These are phyloP conservation scores for Lipomyces lipofer DNA, from an alignment of 805 yeast species.

Conservation along the genomic window DNA sequence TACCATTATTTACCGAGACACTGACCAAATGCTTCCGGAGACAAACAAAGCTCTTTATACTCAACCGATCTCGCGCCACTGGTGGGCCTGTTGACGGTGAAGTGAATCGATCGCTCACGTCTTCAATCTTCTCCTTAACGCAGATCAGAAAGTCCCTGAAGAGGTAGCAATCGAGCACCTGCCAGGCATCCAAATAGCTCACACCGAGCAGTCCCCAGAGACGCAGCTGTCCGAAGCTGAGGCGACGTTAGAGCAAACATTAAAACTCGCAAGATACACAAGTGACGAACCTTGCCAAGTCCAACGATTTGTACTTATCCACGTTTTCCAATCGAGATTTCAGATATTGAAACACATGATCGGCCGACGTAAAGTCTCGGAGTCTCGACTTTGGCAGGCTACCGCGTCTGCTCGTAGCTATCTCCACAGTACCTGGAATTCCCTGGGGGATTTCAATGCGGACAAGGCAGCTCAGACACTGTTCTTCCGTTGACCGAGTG, in stretches of 20 bases:
- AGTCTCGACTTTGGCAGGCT: background rate
- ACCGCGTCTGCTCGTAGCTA: background rate
- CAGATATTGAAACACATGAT: conserved; percentile 5
- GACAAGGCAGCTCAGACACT: conserved; percentile 14
- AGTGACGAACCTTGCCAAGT: background rate
- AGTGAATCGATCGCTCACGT: background rate
- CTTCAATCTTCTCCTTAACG: conserved; percentile 7
- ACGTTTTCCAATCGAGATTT: background rate
- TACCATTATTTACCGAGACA: background rate
- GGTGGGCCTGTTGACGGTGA: background rate
- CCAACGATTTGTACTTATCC: conserved; percentile 1
- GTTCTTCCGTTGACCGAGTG: conserved; percentile 10
- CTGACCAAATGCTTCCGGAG: conserved; percentile 12
- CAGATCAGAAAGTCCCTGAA: conserved; percentile 20
- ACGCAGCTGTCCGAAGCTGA: conserved; percentile 11
- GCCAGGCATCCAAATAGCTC: background rate
- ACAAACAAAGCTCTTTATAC: conserved; percentile 8
- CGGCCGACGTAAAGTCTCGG: conserved; percentile 4
- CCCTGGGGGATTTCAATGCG: conserved; percentile 9
- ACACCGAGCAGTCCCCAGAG: conserved; percentile 14
- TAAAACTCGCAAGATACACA: background rate
- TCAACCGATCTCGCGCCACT: background rate
- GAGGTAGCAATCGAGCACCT: conserved; percentile 18
- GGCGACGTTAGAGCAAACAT: no score
- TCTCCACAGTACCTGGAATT: background rate